A percentile compares a stretch with the other conserved stretches of the same genome.
phyloP scores from a whole-genome alignment of 2,329 filamentous ascomycete species.

The Cladosporium colombiae region DNA sequence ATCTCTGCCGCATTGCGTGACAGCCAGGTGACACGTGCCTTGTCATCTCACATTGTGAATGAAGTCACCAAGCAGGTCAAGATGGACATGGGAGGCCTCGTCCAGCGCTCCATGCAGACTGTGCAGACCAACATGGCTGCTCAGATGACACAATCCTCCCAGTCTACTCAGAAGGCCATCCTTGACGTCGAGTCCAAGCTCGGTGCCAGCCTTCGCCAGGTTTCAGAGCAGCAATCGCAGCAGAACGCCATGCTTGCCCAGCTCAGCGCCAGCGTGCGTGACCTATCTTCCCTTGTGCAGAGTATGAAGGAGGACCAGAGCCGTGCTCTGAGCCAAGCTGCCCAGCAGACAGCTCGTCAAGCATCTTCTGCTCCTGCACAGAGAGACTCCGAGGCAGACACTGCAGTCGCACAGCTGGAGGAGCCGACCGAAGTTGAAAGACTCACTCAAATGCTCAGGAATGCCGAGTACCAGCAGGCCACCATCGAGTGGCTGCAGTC shows the following conservation, averaged over 20 bases:
- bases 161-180: constrained; percentile 66
- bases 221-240: constrained; percentile 10
- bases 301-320: constrained; percentile 16
- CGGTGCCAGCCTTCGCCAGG: constrained; percentile 9
- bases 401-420: constrained; percentile 26
- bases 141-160: constrained; percentile 56
- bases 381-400: not conserved
- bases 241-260: constrained; percentile 17
- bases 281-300: constrained; percentile 12
- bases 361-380: not conserved
- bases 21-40: constrained; percentile 68
- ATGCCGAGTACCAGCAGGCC: constrained; percentile 52
- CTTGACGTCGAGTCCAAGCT: constrained; percentile 60
- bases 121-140: constrained; percentile 49
- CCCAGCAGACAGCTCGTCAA: not conserved
- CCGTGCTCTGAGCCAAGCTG: constrained; percentile 1
- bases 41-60: constrained; percentile 71
- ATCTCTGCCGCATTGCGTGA: constrained; percentile 70
- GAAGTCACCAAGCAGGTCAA: constrained; percentile 57
- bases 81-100: constrained; percentile 28
- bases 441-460: constrained; percentile 64
- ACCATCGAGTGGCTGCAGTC: constrained; percentile 62
- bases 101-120: constrained; percentile 69
- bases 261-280: constrained; percentile 16
- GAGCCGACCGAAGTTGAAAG: constrained; percentile 61